Conservation (phyloP, 306 rosid species). For the Vigna angularis region DNA sequence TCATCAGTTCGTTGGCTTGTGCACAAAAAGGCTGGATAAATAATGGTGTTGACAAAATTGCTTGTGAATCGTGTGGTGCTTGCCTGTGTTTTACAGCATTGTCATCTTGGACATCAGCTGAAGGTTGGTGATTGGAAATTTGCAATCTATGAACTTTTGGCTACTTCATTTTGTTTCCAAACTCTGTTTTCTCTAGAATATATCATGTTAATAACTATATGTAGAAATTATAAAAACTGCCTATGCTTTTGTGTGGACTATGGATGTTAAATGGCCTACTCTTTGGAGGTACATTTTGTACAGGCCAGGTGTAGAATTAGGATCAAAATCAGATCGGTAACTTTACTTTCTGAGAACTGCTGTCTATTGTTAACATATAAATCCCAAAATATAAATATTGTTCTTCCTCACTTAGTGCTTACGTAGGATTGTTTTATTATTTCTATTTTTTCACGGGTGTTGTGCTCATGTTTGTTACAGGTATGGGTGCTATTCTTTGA, state of each 20-base stretch:
- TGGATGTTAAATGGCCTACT: slow-evolving; percentile 12
- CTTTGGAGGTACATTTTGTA: slow-evolving; percentile 7
- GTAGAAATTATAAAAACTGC: slow-evolving; percentile 14
- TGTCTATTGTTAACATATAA: slow-evolving; percentile 29
- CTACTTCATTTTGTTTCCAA: slow-evolving; percentile 30
- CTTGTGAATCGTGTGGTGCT: slow-evolving; percentile 84
- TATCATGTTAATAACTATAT: slow-evolving; percentile 26
- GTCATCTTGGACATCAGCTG: slow-evolving; percentile 70
- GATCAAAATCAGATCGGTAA: background rate
- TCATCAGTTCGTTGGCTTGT: slow-evolving; percentile 78
- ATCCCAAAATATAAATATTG: background rate
- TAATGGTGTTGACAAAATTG: slow-evolving; percentile 84
- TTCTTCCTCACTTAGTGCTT: background rate
- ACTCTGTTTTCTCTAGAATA: slow-evolving; percentile 31
- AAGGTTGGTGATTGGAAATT: slow-evolving; percentile 71
- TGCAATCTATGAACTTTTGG: slow-evolving; percentile 29
- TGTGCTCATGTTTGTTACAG: too few species aligned
- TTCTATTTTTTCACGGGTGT: too few species aligned
- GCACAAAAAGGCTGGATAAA: slow-evolving; percentile 95
- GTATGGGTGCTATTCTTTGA: too few species aligned
- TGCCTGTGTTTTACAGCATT: slow-evolving; percentile 61
- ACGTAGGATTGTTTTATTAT: too few species aligned
- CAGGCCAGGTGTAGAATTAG: slow-evolving; percentile 1
- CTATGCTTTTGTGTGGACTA: background rate
- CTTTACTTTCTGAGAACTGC: slow-evolving; percentile 7